A percentile compares a stretch with the other conserved stretches of the same genome.
Conservation (phyloP, 371 early-diverging fungal genomes). For the Entomophthora muscae region DNA sequence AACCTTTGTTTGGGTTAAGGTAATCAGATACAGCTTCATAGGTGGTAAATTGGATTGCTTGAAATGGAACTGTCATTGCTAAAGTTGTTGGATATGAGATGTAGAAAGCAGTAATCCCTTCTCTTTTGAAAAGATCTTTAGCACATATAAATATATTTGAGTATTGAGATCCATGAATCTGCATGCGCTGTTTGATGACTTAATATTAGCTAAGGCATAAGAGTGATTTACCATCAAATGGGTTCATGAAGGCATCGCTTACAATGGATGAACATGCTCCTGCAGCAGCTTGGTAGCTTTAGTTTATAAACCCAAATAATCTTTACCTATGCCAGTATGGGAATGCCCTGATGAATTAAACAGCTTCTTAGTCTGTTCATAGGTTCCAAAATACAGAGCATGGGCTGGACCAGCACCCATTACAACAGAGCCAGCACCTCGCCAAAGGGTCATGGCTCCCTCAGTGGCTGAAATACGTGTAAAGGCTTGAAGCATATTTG, state of each 20-base stretch:
- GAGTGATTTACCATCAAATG: constrained; percentile 64
- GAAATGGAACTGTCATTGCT: constrained; percentile 79
- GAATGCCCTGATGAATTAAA: constrained; percentile 37
- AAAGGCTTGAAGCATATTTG: constrained; percentile 35
- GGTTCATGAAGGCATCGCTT: constrained; percentile 83
- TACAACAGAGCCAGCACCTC: constrained; percentile 80
- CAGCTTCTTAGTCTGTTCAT: constrained; percentile 68
- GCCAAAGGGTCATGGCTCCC: constrained; percentile 62
- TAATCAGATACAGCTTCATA: constrained; percentile 65
- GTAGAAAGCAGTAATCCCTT: constrained; percentile 75
- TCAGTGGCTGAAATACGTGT: constrained; percentile 45
- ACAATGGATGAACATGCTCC: constrained; percentile 82
- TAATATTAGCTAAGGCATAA: constrained; percentile 1
- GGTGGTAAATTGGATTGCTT: constrained; percentile 71
- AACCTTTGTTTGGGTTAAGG: constrained; percentile 54
- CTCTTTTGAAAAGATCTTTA: constrained; percentile 31
- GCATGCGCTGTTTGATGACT: constrained; percentile 92
- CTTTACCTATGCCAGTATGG: constrained; percentile 39
- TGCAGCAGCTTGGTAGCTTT: constrained; percentile 32
- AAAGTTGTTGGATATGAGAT: constrained; percentile 83
- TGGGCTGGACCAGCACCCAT: constrained; percentile 93
- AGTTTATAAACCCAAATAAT: constrained; percentile 1
- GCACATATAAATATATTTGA: constrained; percentile 46
- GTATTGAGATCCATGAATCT: constrained; percentile 44
- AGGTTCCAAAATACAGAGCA: constrained; percentile 87